A percentile compares a stretch with the other conserved stretches of the same genome.
Conservation (phyloP, 2,329 filamentous ascomycete species). For the Paecilomyces dactylethromorphus region DNA sequence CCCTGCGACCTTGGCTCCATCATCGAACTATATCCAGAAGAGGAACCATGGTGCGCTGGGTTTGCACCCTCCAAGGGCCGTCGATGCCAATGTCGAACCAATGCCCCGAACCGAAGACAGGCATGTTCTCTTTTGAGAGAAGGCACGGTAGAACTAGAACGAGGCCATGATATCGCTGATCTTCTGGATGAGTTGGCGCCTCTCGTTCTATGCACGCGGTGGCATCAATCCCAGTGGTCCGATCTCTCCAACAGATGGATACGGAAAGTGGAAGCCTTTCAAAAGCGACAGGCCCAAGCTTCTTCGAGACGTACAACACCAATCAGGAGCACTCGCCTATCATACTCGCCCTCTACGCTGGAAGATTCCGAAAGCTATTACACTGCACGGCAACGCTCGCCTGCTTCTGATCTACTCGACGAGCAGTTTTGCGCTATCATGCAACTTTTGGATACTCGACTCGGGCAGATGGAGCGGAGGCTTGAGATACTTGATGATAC, state of each 20-base stretch:
- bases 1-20: neutral
- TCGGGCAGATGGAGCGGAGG: neutral
- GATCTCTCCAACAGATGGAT: neutral
- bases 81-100: neutral
- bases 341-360: neutral
- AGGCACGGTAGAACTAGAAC: neutral
- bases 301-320: neutral
- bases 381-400: neutral
- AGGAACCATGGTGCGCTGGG: neutral
- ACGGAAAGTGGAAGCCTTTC: neutral
- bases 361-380: neutral
- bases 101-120: neutral
- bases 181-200: neutral
- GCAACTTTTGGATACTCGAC: neutral
- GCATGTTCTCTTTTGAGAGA: neutral
- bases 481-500: neutral
- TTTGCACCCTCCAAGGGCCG: constrained; percentile 1
- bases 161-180: neutral
- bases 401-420: neutral
- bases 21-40: neutral
- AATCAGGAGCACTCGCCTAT: neutral
- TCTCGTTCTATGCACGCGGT: neutral
- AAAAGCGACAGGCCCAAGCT: neutral
- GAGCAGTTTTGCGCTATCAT: neutral
- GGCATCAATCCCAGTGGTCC: neutral